A percentile compares a stretch with the other conserved stretches of the same genome.
Conservation (phyloP, 2,329 filamentous ascomycete genomes). For the Metarhizium brunneum region DNA sequence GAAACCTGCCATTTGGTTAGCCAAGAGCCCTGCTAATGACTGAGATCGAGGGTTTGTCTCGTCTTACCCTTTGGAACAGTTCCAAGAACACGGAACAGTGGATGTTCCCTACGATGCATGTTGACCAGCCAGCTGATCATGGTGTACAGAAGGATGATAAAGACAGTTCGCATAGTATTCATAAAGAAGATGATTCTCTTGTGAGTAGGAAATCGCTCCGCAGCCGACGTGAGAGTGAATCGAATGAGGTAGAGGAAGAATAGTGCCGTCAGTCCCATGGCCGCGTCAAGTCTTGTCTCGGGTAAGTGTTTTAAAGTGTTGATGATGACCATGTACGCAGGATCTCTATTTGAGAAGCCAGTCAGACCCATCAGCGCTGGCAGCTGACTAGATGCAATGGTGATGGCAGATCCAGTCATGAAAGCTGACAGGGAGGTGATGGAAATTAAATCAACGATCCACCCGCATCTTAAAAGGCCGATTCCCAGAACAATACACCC, state of each 20-base stretch:
- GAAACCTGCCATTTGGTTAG: conserved; percentile 47
- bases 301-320: conserved; percentile 68
- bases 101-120: conserved; percentile 50
- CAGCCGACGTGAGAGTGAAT: conserved; percentile 50
- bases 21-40: neutral
- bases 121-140: conserved; percentile 84
- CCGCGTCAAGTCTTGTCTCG: conserved; percentile 64
- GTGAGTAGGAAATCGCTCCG: conserved; percentile 58
- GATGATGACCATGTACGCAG: conserved; percentile 77
- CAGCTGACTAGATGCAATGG: conserved; percentile 77
- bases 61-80: conserved; percentile 59
- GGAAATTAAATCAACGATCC: conserved; percentile 89
- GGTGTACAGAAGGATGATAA: conserved; percentile 87
- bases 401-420: conserved; percentile 93
- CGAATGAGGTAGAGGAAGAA: conserved; percentile 70
- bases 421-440: conserved; percentile 86
- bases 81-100: conserved; percentile 66
- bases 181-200: conserved; percentile 79
- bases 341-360: conserved; percentile 62
- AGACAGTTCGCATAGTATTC: conserved; percentile 82
- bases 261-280: conserved; percentile 78
- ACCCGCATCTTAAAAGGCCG: conserved; percentile 71
- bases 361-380: conserved; percentile 72
- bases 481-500: conserved; percentile 71
- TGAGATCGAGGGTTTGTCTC: neutral